Evolutionary conservation across 1,284 basidiomycete genomes (phyloP).

Genomic region (Phaffia rhodozyma): DNA sequence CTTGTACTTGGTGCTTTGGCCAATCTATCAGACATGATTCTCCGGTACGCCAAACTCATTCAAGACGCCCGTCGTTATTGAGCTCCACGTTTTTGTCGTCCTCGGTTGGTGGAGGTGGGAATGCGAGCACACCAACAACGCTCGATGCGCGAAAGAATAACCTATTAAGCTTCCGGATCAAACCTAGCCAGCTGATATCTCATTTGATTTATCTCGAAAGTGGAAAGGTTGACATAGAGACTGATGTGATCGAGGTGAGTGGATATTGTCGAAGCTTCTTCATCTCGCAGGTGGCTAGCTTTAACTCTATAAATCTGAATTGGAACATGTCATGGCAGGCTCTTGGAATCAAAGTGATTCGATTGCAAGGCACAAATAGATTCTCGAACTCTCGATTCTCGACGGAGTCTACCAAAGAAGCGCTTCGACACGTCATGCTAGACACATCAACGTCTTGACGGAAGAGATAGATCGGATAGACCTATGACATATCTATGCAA

Average conservation of each 20-base stretch:
- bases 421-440: no score
- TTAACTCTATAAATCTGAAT: no score
- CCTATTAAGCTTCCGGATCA: slow-evolving; percentile 15
- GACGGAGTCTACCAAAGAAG: no score
- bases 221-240: slow-evolving; percentile 51
- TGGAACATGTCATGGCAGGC: slow-evolving; percentile 21
- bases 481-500: no score
- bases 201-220: slow-evolving; percentile 68
- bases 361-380: no score
- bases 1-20: no score
- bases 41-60: background rate
- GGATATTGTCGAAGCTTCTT: background rate
- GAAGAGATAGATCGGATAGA: no score
- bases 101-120: slow-evolving; percentile 46
- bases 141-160: slow-evolving; percentile 32
- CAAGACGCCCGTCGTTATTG: background rate
- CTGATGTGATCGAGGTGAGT: slow-evolving; percentile 49
- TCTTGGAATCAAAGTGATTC: slow-evolving; percentile 27
- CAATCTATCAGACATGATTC: slow-evolving; percentile 2
- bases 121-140: slow-evolving; percentile 49
- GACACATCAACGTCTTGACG: no score
- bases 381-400: no score
- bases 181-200: slow-evolving; percentile 44
- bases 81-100: background rate
- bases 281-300: no score